These are phyloP conservation scores for Chlamydomonas schloesseri DNA, from an alignment of 139 green algal genomes.

Conservation along the genomic window DNA sequence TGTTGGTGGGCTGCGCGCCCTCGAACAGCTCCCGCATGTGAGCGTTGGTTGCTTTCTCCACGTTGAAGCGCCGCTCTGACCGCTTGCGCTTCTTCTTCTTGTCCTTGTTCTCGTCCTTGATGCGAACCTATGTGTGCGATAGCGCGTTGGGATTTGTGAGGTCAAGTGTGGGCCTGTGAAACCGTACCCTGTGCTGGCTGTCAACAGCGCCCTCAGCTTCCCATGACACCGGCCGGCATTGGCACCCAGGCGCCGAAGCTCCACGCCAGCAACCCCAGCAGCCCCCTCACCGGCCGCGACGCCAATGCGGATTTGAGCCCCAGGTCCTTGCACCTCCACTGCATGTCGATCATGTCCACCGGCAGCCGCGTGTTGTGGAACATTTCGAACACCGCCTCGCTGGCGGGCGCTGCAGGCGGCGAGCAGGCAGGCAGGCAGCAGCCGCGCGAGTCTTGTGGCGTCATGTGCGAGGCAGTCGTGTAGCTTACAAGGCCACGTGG, in stretches of 20 bases:
- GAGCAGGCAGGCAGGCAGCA: no score
- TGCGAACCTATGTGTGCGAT: background rate
- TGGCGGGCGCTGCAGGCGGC: background rate
- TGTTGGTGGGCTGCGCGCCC: conserved; percentile 37
- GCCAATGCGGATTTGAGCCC: conserved; percentile 27
- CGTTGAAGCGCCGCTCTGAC: conserved; percentile 32
- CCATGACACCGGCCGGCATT: no score
- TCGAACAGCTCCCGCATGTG: conserved; percentile 43
- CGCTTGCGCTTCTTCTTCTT: conserved; percentile 31
- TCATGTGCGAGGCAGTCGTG: no score
- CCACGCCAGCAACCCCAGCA: no score
- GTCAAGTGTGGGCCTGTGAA: no score
- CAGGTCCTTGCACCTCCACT: conserved; percentile 18
- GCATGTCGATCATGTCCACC: conserved; percentile 12
- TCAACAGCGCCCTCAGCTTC: no score
- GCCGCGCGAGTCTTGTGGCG: no score
- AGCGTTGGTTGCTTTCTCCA: conserved; percentile 51
- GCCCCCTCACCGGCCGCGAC: background rate
- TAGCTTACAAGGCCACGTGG: no score
- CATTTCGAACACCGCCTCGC: conserved; percentile 12
- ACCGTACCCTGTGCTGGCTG: no score
- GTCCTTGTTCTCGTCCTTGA: background rate
- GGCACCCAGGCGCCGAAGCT: no score
- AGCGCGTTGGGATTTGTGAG: no score
- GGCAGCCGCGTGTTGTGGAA: conserved; percentile 34